Base-by-base conservation (phyloP, 2,329 filamentous ascomycete genomes). In the Fusarium anthophilum region DNA sequence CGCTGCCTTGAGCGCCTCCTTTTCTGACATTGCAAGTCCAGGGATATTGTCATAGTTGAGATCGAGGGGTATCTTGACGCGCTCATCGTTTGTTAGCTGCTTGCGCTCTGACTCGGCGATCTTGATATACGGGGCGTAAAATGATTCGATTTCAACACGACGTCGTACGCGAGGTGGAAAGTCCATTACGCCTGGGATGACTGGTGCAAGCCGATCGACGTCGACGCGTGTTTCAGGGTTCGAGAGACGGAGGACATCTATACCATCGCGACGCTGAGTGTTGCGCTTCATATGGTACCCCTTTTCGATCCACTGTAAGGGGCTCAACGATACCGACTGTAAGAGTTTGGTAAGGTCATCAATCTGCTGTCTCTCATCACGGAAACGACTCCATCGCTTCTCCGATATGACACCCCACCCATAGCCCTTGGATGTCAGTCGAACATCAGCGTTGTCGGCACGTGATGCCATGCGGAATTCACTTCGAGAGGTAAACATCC, bases 401-500 rank as follows among this genome's bases (percentile, higher is more conserved):
- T 97, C 92, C n/a, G 90, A 86, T 6, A 99, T 91, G 24, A 96
- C 89, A 56, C 96, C 95, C 77, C 92, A 93, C 20, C 87, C 84
- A 64, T 92, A 91, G 15, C 94, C 96, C 80, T 92, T 92, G 37
- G 89, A 87, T 1, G 96, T 98, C 37, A 99, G 90, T 6, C 96
- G 91, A 10, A 92, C 82, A 82, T 99, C 96, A 41, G 96, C 96
- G 80, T 99, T 99, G 84, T 99, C 96, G 51, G 96, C 92, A 71
- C 96, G 92, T 6, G 94, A 91, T 48, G 92, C 94, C 89, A 99
- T 95, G 71, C 96, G 93, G 83, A 97, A 99, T 84, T 99, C 96
- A 84, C 93, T 97, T 73, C 96, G 91, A 11, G 94, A 93, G 5
- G 96, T 99, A 85, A 99, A 99, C 95, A 99, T 98, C 75, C 96